Conservation (phyloP, 306 rosid genomes). For the Cicer bijugum region DNA sequence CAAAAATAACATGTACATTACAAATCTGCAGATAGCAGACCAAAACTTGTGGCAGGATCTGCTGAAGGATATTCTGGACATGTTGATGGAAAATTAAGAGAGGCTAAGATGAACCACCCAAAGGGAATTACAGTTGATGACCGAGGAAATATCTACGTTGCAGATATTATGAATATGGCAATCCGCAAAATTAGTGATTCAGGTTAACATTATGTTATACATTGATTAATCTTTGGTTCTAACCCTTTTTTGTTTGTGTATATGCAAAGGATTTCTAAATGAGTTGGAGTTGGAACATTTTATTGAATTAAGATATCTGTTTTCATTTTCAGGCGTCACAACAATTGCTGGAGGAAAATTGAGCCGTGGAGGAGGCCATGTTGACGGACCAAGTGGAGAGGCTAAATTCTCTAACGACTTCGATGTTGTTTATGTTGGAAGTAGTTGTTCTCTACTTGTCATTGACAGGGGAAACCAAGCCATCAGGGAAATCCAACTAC, state of each 20-base stretch:
- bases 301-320: constrained; percentile 41
- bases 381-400: constrained; percentile 91
- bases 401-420: constrained; percentile 89
- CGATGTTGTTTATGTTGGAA: constrained; percentile 90
- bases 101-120: constrained; percentile 87
- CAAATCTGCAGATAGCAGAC: constrained; percentile 77
- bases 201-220: constrained; percentile 51
- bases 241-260: constrained; percentile 7
- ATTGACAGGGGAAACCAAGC: constrained; percentile 89
- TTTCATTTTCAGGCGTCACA: constrained; percentile 72
- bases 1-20: constrained; percentile 24
- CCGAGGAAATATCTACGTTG: constrained; percentile 84
- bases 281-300: constrained; percentile 27
- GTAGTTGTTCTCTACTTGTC: constrained; percentile 86
- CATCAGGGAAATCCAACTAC: constrained; percentile 89
- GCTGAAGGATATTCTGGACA: constrained; percentile 87
- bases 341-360: constrained; percentile 92
- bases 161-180: constrained; percentile 85
- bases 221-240: constrained; percentile 1
- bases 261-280: constrained; percentile 6
- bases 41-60: constrained; percentile 81
- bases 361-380: constrained; percentile 81
- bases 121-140: constrained; percentile 88
- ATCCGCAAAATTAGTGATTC: constrained; percentile 88
- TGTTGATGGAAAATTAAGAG: constrained; percentile 80